Base-by-base conservation (phyloP, 2,329 filamentous ascomycete species). In the Cladosporium cucumerinum region DNA sequence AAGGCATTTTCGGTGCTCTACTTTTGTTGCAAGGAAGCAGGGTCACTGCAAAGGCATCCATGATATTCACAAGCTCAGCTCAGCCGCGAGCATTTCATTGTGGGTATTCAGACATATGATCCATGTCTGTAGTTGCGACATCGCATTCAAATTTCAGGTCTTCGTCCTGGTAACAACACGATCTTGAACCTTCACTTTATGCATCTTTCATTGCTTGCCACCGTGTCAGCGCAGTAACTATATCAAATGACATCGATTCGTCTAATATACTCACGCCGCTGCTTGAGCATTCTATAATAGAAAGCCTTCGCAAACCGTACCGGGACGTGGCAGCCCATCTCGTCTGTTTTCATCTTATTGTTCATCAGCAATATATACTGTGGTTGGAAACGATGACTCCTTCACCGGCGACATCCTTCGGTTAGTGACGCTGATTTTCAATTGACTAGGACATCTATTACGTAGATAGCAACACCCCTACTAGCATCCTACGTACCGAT, bases 1-100 rank as follows among this genome's bases (percentile, higher is more conserved):
- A 30, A 11, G 58, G n/a, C 66, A 66, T 68, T 34, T 30, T 25
- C 18, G 36, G 36, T 43, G 36, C 18, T n/a, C 6, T 18, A 39
- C 34, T 39, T 43, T 18, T 30, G 36, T 43, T 43, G 36, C 18
- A n/a, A 43, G 36, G 36, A n/a, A 39, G 10, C 18, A 43, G 36
- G 36, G 7, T n/a, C 7, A 43, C 36, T 43, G 36, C 18, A n/a
- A 43, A 43, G 36, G 36, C 18, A 43, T 43, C 36, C 18, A 10
- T 43, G 36, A 43, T 43, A 43, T 43, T 43, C 36, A 43, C 36
- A 43, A 43, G 18, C 36, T 43, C 36, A 43, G 18, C 36, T 43
- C 36, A 43, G 36, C 36, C 36, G 36, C 36, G 18, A 43, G 18
- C 34, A 6, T 39, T 6, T 39, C 36, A n/a, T n/a, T 18, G 36